Evolutionary conservation across 768 basidiomycete species (phyloP).

Genomic region (Hypsizygus marmoreus): DNA sequence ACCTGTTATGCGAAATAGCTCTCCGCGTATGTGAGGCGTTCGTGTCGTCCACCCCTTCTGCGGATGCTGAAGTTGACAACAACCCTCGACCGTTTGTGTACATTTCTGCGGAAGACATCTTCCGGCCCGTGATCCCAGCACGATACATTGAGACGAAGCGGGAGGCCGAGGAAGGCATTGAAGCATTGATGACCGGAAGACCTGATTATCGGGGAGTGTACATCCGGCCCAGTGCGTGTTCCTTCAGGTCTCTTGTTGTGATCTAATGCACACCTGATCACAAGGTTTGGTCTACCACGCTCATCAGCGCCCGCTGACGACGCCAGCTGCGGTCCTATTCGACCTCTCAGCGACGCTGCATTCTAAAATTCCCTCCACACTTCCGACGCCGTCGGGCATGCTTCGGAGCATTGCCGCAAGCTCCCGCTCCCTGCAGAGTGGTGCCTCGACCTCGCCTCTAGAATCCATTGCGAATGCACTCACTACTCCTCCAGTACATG

Average conservation of each 20-base stretch:
- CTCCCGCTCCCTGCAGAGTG: slow-evolving; percentile 32
- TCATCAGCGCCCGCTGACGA: slow-evolving; percentile 86
- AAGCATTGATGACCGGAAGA: slow-evolving; percentile 44
- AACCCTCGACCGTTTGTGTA: slow-evolving; percentile 80
- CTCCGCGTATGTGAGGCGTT: slow-evolving; percentile 80
- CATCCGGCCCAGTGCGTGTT: slow-evolving; percentile 81
- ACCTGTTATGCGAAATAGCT: slow-evolving; percentile 45
- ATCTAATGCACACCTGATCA: background rate
- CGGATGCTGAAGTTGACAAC: slow-evolving; percentile 23
- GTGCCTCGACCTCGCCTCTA: slow-evolving; percentile 41
- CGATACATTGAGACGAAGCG: slow-evolving; percentile 95
- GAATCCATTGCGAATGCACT: slow-evolving; percentile 78
- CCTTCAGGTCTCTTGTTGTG: slow-evolving; percentile 5
- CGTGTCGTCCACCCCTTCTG: slow-evolving; percentile 43
- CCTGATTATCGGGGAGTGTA: slow-evolving; percentile 68
- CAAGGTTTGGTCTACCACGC: slow-evolving; percentile 96
- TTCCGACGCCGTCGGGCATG: slow-evolving; percentile 68
- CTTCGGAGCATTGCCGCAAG: slow-evolving; percentile 53
- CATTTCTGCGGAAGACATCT: slow-evolving; percentile 94
- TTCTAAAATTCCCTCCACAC: slow-evolving; percentile 49
- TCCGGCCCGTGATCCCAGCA: slow-evolving; percentile 80
- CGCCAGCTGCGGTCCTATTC: slow-evolving; percentile 80
- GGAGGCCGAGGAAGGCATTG: slow-evolving; percentile 78
- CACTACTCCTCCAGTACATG: slow-evolving; percentile 88
- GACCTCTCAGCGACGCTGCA: slow-evolving; percentile 81